Conservation (phyloP, 208 protist species). For the Trypanosoma vivax region DNA sequence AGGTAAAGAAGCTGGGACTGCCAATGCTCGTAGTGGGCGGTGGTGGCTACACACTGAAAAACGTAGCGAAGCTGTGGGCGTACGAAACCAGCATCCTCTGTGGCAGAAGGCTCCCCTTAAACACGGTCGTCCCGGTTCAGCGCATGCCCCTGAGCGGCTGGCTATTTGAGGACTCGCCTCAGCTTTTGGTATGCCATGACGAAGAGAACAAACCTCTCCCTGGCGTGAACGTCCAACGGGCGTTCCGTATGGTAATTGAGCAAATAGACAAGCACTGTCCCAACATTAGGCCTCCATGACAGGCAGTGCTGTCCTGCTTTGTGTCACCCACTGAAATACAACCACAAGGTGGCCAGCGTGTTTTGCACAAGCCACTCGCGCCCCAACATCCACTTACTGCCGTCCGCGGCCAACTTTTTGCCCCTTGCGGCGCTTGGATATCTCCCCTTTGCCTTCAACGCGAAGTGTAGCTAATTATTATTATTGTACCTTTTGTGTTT, state of each 20-base stretch:
- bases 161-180: slow-evolving; percentile 72
- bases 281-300: slow-evolving; percentile 40
- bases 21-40: slow-evolving; percentile 97
- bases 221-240: slow-evolving; percentile 57
- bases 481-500: too few relatives aligned
- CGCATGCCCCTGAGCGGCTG: slow-evolving; percentile 73
- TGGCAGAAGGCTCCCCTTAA: slow-evolving; percentile 54
- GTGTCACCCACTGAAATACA: too few relatives aligned
- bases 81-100: slow-evolving; percentile 87
- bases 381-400: too few relatives aligned
- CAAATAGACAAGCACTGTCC: slow-evolving; percentile 69
- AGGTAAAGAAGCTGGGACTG: slow-evolving; percentile 89
- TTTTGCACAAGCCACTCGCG: too few relatives aligned
- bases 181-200: slow-evolving; percentile 72
- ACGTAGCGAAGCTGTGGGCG: slow-evolving; percentile 98
- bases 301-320: too few relatives aligned
- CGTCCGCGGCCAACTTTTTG: too few relatives aligned
- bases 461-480: too few relatives aligned
- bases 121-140: slow-evolving; percentile 52
- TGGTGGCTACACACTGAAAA: slow-evolving; percentile 99
- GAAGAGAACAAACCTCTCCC: slow-evolving; percentile 57
- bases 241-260: slow-evolving; percentile 53
- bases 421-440: too few relatives aligned
- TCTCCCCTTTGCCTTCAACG: too few relatives aligned
- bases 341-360: too few relatives aligned